A percentile compares a stretch with the other conserved stretches of the same genome.
Evolutionary conservation across 202 grass and related monocot genomes (phyloP).

Genomic region (Sporobolus alterniflorus): DNA sequence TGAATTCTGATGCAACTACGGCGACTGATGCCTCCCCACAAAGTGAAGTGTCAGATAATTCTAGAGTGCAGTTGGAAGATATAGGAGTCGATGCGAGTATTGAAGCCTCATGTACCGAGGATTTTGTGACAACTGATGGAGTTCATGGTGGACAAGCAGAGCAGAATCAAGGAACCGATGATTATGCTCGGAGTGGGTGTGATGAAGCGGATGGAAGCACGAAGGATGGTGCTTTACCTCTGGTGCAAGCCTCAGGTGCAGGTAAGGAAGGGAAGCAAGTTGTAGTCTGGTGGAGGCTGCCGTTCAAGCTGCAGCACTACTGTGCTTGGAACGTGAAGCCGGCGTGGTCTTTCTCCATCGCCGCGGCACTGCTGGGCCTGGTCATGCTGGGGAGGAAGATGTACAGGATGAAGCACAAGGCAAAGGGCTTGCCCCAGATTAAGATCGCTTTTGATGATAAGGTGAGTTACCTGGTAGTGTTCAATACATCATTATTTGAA

Average conservation of each 20-base stretch:
- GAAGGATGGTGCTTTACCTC: constrained; percentile 16
- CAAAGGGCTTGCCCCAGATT: constrained; percentile 52
- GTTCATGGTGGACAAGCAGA: constrained; percentile 6
- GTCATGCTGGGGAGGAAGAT: constrained; percentile 64
- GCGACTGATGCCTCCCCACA: background rate
- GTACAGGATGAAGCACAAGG: constrained; percentile 62
- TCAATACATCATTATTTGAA: background rate
- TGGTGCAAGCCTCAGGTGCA: background rate
- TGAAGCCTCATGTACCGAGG: constrained; percentile 10
- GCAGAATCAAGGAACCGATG: background rate
- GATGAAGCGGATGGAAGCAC: background rate
- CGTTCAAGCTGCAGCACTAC: constrained; percentile 53
- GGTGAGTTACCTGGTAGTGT: constrained; percentile 33
- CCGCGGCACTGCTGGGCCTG: constrained; percentile 53
- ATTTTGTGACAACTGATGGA: background rate
- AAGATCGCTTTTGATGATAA: constrained; percentile 66
- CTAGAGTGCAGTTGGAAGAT: background rate
- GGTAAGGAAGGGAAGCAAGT: constrained; percentile 25
- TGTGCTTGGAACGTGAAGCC: constrained; percentile 69
- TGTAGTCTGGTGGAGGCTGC: constrained; percentile 61
- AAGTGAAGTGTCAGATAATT: constrained; percentile 1
- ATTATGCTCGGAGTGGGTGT: background rate
- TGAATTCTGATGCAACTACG: background rate
- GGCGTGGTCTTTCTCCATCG: constrained; percentile 69
- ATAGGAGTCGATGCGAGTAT: background rate